Evolutionary conservation across 495 filamentous ascomycete species (phyloP), one percentile per base, ranked within the genome.

Genomic region (Penicillium egyptiacum): DNA sequence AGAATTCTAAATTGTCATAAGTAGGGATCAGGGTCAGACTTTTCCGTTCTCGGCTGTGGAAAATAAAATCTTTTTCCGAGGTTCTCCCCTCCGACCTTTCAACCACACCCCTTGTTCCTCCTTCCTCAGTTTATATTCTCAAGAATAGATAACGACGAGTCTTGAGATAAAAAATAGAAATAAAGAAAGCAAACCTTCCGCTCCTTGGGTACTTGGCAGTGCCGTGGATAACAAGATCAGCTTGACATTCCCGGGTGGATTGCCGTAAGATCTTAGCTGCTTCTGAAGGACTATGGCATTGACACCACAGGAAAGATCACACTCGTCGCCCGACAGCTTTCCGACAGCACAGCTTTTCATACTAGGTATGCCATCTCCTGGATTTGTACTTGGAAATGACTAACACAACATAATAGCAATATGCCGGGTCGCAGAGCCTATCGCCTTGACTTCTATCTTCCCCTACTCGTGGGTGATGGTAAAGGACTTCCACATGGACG

Each of bases 391-490:
- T 30, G 6, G 2, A 16, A 20, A 17, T 31, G 2, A 54, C 57
- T 65, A 33, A 60, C 33, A 74, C 76, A 25, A 5, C 5, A 5
- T 19, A 60, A 47, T 63, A 81, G 84, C 85, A 65, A 83, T 88
- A 74, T 87, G 86, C 70, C 88, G 92, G 49, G 82, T 96, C 59
- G 89, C 91, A 39, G 91, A 96, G 73, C 91, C 91, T 7, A 90
- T 96, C 56, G 90, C 91, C 42, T 81, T 95, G 58, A 92, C 90
- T 3, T 91, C 88, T 66, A 89, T 92, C 72, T 89, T 92, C 56
- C 89, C 90, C 16, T 96, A 95, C 73, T 89, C 92, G 54, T 95
- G 88, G 86, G 83, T 86, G 58, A 85, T 92, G 72, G 85, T 91
- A 64, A 86, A 84, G 68, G 79, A 87, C 60, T 89, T 90, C 65